Base-by-base conservation (phyloP, 768 basidiomycete genomes). In the Psilocybe cyanescens region DNA sequence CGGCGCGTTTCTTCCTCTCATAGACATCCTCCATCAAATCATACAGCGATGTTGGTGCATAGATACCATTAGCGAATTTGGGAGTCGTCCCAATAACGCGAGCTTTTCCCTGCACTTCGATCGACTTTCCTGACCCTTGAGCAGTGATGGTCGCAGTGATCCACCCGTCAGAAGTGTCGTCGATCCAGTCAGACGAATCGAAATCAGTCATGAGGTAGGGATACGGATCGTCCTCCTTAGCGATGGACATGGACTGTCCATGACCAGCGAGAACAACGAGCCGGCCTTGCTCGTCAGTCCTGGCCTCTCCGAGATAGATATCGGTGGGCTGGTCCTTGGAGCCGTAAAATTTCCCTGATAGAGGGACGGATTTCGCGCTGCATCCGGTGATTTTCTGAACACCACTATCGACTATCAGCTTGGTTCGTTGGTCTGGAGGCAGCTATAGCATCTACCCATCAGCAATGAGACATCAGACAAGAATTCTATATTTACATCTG, bases 161-260 rank as follows among this genome's bases (percentile, higher is more conserved):
- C 63, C 68, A 71, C 1, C 76, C 75, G 45, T 77, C 76, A 48
- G 68, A 74, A 7, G 66, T 71, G 47, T 71, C 71, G 55, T 77
- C 76, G 41, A 74, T 58, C 76, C 75, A 76, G 60, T 75, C 72
- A 30, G 66, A 61, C 52, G 66, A 72, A 60, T 78, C 75, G 57
- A 76, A 65, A 68, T 71, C 49, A 61, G 65, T 47, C 69, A 73
- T 28, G 19, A 65, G 61, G 24, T 61, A 58, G 33, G 64, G 64
- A 39, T 70, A 69, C 8, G 64, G 63, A 16, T 65, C 50, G 5
- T 63, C 33, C 29, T 48, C 49, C 8, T 60, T 57, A 2, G 47
- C 46, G 37, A 64, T 64, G 35, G 62, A 64, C 33, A 41, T 51
- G 4, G 74, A 67, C 17, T 66, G 56, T 19, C 75, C 75, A 16